Evolutionary conservation across 2,329 filamentous ascomycete species (phyloP).

Genomic region (Zalaria sp.): DNA sequence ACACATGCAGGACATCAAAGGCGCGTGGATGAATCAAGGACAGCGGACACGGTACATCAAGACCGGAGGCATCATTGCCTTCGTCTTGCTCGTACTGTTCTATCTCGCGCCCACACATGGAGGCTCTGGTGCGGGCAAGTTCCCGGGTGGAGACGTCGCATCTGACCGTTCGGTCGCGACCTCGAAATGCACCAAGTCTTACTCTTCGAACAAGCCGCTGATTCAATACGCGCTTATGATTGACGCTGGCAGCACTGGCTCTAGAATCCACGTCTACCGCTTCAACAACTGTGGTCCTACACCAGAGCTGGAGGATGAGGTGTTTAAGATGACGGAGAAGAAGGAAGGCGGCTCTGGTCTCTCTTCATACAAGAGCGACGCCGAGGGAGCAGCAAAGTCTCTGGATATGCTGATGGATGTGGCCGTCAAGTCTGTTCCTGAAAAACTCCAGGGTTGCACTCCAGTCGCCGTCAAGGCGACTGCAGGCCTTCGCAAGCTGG

Average conservation of each 20-base stretch:
- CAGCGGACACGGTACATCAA: conserved; percentile 47
- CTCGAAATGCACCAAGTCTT: conserved; percentile 67
- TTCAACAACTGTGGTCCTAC: conserved; percentile 97
- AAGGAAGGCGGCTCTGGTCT: conserved; percentile 63
- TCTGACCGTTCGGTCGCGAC: conserved; percentile 49
- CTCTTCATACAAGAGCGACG: conserved; percentile 76
- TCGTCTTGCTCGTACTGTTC: conserved; percentile 44
- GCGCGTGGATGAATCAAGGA: conserved; percentile 45
- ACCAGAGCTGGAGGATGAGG: conserved; percentile 85
- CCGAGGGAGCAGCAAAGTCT: conserved; percentile 76
- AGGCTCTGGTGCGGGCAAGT: conserved; percentile 8
- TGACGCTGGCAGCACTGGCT: conserved; percentile 93
- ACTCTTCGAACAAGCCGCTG: conserved; percentile 77
- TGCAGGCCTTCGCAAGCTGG: conserved; percentile 79
- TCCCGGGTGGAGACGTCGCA: conserved; percentile 26
- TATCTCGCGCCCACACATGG: conserved; percentile 32
- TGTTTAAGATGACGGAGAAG: conserved; percentile 89
- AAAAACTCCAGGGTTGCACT: conserved; percentile 79
- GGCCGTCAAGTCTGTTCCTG: conserved; percentile 71
- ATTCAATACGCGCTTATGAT: conserved; percentile 98
- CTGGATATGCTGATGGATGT: conserved; percentile 78
- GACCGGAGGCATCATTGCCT: conserved; percentile 44
- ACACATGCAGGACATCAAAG: conserved; percentile 30
- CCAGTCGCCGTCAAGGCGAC: conserved; percentile 97
- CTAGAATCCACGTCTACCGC: conserved; percentile 94